Base-by-base conservation (phyloP, 768 basidiomycete species). In the Pleurotus sapidus region DNA sequence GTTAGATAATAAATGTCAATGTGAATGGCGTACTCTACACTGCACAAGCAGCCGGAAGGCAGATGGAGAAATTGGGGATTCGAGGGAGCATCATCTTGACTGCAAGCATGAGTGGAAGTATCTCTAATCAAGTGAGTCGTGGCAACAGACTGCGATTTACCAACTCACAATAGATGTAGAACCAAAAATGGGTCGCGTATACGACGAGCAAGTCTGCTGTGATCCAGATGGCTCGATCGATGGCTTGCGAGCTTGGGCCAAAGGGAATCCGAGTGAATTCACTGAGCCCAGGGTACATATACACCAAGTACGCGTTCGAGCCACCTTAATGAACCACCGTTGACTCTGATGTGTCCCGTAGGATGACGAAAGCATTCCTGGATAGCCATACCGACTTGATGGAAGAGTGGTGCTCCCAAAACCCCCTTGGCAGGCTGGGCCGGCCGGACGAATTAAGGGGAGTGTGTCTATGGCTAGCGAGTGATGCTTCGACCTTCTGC, bases 181-280 rank as follows among this genome's bases (percentile, higher is more conserved):
- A 78, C 60, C 85, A 87, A 59, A 77, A 81, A 15, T 89, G 85
- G 86, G 78, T 84, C 38, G 83, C 86, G 2, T 91, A 91, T 70
- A 89, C 89, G 67, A 80, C 82, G 18, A 84, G 82, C 69, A 91
- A 91, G 71, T 77, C 85, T 1, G 89, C 86, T n/a, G 85, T 91
- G n/a, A 60, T 89, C 34, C 89, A 91, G 71, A 88, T 89, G 85
- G 82, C 75, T 3, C 83, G 89, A 38, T 87, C 84, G 61, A 81
- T 91, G 81, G 89, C 88, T 2, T 88, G 86, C 65, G 89, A 91
- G 63, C 78, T 91, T 1, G 88, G 87, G 3, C 70, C 69, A n/a
- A 74, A 84, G 62, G 70, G 74, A 2, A 90, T 91, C 49, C 77
- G 89, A 3, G 88, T 89, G 59, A 91, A 91, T 66, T 73, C 81